phyloP scores from a whole-genome alignment of 768 basidiomycete species.

The Chiua virens region DNA sequence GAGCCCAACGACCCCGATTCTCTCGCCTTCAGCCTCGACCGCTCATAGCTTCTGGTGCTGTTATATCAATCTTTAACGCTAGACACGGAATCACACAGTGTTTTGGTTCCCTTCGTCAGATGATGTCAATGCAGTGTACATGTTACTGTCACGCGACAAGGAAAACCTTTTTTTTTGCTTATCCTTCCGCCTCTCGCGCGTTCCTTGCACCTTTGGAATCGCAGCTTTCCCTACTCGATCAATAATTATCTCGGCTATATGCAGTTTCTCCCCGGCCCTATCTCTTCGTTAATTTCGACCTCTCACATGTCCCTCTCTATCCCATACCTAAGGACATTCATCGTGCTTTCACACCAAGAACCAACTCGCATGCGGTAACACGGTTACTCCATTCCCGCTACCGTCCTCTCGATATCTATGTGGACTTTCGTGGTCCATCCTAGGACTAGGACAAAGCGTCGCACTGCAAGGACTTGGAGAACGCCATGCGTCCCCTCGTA shows the following conservation, averaged over 20 bases:
- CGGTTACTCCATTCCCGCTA: constrained; percentile 47
- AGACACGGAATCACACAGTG: not conserved
- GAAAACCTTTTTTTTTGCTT: not conserved
- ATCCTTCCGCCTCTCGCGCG: not conserved
- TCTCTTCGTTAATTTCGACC: constrained; percentile 33
- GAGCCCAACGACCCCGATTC: not conserved
- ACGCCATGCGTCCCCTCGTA: constrained; percentile 44
- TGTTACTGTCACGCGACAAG: not conserved
- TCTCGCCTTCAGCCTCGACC: not conserved
- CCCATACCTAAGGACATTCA: constrained; percentile 50
- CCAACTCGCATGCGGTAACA: constrained; percentile 35
- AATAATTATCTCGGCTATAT: constrained; percentile 36
- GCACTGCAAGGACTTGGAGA: constrained; percentile 47
- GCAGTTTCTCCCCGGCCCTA: constrained; percentile 28
- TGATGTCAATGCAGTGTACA: constrained; percentile 10
- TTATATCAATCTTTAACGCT: not conserved
- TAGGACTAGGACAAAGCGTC: constrained; percentile 54
- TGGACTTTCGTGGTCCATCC: constrained; percentile 58
- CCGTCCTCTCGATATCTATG: constrained; percentile 48
- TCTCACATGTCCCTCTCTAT: constrained; percentile 52
- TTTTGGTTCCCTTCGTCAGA: constrained; percentile 2
- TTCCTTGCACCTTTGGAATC: not conserved
- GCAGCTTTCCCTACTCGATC: not conserved
- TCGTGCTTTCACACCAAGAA: constrained; percentile 41
- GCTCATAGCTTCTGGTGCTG: not conserved